Evolutionary conservation across 164 flowering plant genomes (phyloP), one percentile per base, ranked within the genome.

Genomic region (Euptelea pleiosperma): DNA sequence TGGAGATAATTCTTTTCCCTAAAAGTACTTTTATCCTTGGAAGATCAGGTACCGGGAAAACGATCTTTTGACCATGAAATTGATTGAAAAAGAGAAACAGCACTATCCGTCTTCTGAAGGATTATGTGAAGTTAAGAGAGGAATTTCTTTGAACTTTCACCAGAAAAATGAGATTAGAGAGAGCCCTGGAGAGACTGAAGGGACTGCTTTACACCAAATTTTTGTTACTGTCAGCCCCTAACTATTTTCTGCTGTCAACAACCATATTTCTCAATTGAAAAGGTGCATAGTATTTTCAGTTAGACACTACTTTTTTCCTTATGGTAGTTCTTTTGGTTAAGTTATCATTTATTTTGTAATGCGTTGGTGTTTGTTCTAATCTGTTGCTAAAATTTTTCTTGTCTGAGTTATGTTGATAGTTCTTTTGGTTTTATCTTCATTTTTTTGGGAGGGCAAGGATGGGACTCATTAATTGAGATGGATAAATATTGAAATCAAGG

Each of bases 1-100:
- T 35, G 33, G 80, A 84, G 52, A 78, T 84, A 12, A 81, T 87
- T 39, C 49, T 49, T 6, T 80, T 61, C 26, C 69, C 53, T 8
- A 64, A 53, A 52, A 87, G 81, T 58, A 54, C 78, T 14, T 87
- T 87, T n/a, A n/a, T n/a, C n/a, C n/a, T n/a, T n/a, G n/a, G n/a
- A n/a, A n/a, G n/a, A n/a, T n/a, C n/a, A n/a, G 90, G 94, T 8
- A 87, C 94, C 0, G 94, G 94, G 33, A 87, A 87, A 59, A 87
- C 94, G 0, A 82, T 29, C 75, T 84, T 16, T 62, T 84, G 41
- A 84, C 87, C 0, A 82, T 78, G 85, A 87, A 82, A 59, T 54
- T 87, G 29, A 69, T 68, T 61, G 70, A 70, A 49, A 84, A 65
- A 21, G 83, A 82, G 48, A 69, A 80, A 34, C 61, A 56, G 6